Base-by-base conservation (phyloP, 2,329 filamentous ascomycete genomes). In the Colletotrichum ledebouriae region DNA sequence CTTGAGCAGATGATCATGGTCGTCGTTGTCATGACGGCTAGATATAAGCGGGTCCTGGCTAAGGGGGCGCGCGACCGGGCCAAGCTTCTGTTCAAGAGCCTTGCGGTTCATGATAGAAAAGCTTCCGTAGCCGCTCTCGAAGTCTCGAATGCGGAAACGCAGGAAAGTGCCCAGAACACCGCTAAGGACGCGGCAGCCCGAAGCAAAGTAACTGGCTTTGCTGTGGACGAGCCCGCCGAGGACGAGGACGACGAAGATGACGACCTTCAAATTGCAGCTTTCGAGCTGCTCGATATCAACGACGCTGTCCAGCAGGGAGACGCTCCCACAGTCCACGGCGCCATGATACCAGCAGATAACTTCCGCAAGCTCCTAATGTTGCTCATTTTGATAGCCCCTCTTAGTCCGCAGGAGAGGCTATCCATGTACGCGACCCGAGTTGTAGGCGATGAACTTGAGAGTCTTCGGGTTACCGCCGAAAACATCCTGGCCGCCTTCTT, bases 341-440 rank as follows among this genome's bases (percentile, higher is more conserved):
- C 90, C 34, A 89, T 92, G 71, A 91, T 94, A 58, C 91, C 92
- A 0, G 87, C 89, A 0, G 91, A 94, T 75, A 93, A 93, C 74
- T 87, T 93, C 63, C 85, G 89, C 50, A 90, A 88, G 73, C 79
- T 94, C 7, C 78, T 94, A 34, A 90, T 92, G 86, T 82, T 94
- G 4, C 82, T 94, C 12, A 81, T 94, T 1, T 80, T 94, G 9
- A 81, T 88, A 41, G 89, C 91, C 1, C 90, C 91, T 0, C 79
- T 94, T 5, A 84, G 85, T 53, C 79, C 87, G 0, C 89, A 92
- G 73, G 89, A 93, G 75, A 88, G 84, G 63, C 76, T 94, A 13
- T 87, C 91, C 1, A 82, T 83, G 34, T 88, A 91, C 72, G 84
- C 87, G 1, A 81, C 83, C 22, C 83, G 89, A 9, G 80, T 92